Evolutionary conservation across 1,139 yeast species (phyloP), one percentile per base, ranked within the genome.

Genomic region (Nakaseomyces bracarensis): DNA sequence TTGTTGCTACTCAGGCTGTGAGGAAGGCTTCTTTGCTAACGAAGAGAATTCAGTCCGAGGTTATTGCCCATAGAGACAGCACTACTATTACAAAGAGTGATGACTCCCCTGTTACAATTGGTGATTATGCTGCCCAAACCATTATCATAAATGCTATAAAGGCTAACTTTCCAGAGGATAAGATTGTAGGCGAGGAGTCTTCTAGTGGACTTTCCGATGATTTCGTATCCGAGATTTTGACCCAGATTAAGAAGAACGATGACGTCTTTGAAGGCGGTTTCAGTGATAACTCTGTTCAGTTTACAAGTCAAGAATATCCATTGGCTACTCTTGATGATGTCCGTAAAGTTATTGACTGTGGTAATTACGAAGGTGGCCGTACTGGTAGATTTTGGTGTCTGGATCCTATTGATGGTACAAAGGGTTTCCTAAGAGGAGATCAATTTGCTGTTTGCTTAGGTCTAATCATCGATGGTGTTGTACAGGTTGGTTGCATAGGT

Each of bases 321-420:
- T 46, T 60, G 38, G 39, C 40, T 9, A 62, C 69, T 3, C 63
- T 73, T 39, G 68, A 70, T 1, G 72, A 75, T 26, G 72, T 89
- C 48, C 73, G 74, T 49, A 69, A 74, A 9, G 71, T 82, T 34
- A 84, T 91, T 48, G 96, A 89, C 60, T 66, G 70, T 47, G 97
- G 97, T 36, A 72, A 75, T 55, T 82, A 83, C 29, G 58, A 71
- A 47, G 96, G 96, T 43, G 95, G 96, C 3, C 53, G 68, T 29
- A 68, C 64, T 37, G 95, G 96, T 23, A 71, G 97, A 49, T 78
- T 84, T 62, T 91, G 99, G 99, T 95, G 97, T 0, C 67, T 91
- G 56, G 99, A 91, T 60, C 99, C 99, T 26, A 89, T 91, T 49
- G 99, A 91, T 60, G 99, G 99, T 13, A 91, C 99, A 16, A 89